Base-by-base conservation (phyloP, 1,284 basidiomycete species). In the Ustilago hordei region DNA sequence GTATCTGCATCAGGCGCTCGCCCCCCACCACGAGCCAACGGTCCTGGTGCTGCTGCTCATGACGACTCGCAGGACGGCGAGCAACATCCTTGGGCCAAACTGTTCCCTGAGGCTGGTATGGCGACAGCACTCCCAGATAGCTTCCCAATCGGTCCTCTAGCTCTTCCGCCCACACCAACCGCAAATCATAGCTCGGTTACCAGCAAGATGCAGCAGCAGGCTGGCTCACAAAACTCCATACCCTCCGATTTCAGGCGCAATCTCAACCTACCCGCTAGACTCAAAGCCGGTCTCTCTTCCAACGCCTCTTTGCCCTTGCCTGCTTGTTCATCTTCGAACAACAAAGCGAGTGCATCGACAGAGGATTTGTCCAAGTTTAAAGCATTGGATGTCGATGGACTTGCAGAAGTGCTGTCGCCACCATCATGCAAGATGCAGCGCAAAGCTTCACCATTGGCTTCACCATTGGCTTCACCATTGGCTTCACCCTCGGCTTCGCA, bases 21-120 rank as follows among this genome's bases (percentile, higher is more conserved):
- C 23, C 28, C 61, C 4, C 58, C 55, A 8, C 60, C 58, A 15
- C 60, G 53, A 4, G 35, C 45, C 13, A 72, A 41, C 15, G 55
- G 13, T 17, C 6, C 17, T 11, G 39, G 1, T 8, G 43, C 45
- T 43, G 43, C 38, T 3, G 19, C 45, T 43, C 36, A 50, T 3
- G 60, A 17, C 8, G 48, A 47, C 12, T 50, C 64, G 38, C 43
- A 54, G 11, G 70, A 73, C 11, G 23, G 48, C 56, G 64, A 75
- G 28, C 31, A 61, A 17, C 76, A 78, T 63, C 76, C 72, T 2
- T 78, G 76, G 76, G 71, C 76, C 2, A 67, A 67, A 48, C 57
- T 78, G 12, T 78, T 78, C 31, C 67, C 67, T 4, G 76, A 78
- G 34, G 68, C 59, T 17, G 76, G 72, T 43, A 75, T 78, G 71